Evolutionary conservation across 2,329 filamentous ascomycete species (phyloP).

Genomic region (Aureobasidium sp.): DNA sequence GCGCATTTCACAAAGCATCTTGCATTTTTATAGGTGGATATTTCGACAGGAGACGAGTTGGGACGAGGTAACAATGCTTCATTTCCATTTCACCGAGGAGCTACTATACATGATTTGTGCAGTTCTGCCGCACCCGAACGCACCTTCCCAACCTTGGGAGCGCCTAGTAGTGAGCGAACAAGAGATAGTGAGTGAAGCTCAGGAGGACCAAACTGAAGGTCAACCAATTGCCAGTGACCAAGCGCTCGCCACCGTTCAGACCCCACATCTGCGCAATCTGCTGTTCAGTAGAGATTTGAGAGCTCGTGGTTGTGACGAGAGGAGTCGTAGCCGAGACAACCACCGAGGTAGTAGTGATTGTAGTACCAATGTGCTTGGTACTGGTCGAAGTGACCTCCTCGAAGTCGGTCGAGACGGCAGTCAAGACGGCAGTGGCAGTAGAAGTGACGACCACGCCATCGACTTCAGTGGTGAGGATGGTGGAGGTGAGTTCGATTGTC

Average conservation of each 20-base stretch:
- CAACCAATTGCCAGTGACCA: not conserved
- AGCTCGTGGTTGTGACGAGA: not conserved
- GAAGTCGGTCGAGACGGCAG: not conserved
- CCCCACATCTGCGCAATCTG: not conserved
- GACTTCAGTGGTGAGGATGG: not conserved
- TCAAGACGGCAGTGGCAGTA: not conserved
- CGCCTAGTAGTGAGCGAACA: not conserved
- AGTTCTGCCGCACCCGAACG: not conserved
- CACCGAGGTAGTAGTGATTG: not conserved
- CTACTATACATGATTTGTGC: not conserved
- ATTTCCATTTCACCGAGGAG: not conserved
- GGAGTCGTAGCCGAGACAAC: not conserved
- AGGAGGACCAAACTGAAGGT: not conserved
- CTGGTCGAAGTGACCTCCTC: not conserved
- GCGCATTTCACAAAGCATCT: not conserved
- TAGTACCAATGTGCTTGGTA: not conserved
- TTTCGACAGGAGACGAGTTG: not conserved
- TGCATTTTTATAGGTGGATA: not conserved
- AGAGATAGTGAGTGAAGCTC: not conserved
- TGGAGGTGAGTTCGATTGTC: not conserved
- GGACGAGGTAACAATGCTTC: not conserved
- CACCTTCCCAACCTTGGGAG: not conserved
- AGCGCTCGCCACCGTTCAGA: not conserved
- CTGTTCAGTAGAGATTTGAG: not conserved
- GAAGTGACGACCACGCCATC: not conserved